Percentiles rank a stretch among this genome's conserved stretches.
These are phyloP conservation scores for Platanthera zijinensis DNA, from an alignment of 106 monocot species.

Conservation along the genomic window DNA sequence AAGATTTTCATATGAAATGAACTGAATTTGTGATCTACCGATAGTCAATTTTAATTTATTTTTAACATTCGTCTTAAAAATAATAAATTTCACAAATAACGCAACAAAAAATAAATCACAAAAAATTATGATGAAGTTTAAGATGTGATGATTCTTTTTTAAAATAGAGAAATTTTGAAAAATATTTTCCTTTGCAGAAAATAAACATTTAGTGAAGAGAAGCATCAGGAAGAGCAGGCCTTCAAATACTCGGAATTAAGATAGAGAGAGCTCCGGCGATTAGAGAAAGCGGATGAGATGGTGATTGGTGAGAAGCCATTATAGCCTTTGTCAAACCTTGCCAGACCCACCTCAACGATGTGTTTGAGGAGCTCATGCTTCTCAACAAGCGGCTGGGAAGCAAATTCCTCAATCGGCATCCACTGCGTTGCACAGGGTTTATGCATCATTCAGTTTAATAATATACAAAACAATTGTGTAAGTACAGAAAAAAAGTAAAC, in stretches of 20 bases:
- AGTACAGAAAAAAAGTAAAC: background rate
- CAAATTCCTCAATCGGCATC: slow-evolving; percentile 57
- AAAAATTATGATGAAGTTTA: no score
- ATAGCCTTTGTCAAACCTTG: slow-evolving; percentile 34
- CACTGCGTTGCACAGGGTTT: slow-evolving; percentile 27
- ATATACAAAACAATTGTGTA: background rate
- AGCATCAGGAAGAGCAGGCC: slow-evolving; percentile 1
- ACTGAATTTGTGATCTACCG: no score
- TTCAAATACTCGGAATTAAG: slow-evolving; percentile 31
- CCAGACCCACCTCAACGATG: slow-evolving; percentile 31
- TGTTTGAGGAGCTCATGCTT: slow-evolving; percentile 51
- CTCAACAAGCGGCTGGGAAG: slow-evolving; percentile 39
- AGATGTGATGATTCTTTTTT: no score
- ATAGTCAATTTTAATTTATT: no score
- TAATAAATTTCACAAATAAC: no score
- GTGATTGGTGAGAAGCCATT: slow-evolving; percentile 45
- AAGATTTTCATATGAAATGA: no score
- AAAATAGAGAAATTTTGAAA: no score
- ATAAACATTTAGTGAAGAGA: no score
- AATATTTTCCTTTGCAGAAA: no score
- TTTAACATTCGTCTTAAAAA: no score
- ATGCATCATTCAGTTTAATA: background rate
- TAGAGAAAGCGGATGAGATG: slow-evolving; percentile 41
- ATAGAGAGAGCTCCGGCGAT: slow-evolving; percentile 36
- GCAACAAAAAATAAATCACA: no score